Conservation (phyloP, 2,329 filamentous ascomycete genomes). For the Corniculantispora saksenae region DNA sequence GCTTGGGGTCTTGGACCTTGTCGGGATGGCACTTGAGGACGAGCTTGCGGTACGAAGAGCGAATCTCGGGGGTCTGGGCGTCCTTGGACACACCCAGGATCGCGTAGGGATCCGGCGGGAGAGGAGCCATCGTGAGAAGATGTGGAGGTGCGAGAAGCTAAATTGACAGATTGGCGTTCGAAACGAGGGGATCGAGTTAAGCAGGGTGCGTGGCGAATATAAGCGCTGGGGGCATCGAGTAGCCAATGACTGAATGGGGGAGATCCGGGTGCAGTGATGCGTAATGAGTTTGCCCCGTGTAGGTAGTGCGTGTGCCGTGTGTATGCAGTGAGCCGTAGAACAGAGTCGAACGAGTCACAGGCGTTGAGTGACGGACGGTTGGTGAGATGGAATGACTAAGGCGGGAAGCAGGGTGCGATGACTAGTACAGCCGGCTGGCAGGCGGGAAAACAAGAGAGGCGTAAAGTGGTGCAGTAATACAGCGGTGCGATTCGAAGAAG, state of each 20-base stretch:
- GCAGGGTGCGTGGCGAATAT: not conserved
- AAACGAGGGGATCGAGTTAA: not conserved
- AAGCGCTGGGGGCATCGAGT: conserved; percentile 8
- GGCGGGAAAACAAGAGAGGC: not conserved
- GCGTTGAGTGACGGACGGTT: conserved; percentile 5
- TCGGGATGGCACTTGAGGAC: conserved; percentile 89
- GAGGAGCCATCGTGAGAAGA: conserved; percentile 48
- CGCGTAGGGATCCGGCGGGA: conserved; percentile 75
- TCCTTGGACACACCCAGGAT: conserved; percentile 72
- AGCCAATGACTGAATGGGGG: not conserved
- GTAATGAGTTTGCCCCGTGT: conserved; percentile 8
- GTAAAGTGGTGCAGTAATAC: conserved; percentile 16
- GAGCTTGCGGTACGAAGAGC: conserved; percentile 79
- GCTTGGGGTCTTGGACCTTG: conserved; percentile 76
- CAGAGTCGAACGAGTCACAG: conserved; percentile 8
- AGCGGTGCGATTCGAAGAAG: conserved; percentile 3
- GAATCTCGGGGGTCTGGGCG: conserved; percentile 71
- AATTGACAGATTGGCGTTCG: conserved; percentile 16
- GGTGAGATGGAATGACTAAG: conserved; percentile 6
- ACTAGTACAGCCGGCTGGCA: conserved; percentile 5
- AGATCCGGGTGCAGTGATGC: not conserved
- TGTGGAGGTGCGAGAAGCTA: conserved; percentile 24
- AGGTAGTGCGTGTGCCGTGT: not conserved
- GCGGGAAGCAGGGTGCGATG: not conserved
- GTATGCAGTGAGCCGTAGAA: not conserved